Base-by-base conservation (phyloP, 805 yeast species). In the Lipomyces spencermartinsiae region DNA sequence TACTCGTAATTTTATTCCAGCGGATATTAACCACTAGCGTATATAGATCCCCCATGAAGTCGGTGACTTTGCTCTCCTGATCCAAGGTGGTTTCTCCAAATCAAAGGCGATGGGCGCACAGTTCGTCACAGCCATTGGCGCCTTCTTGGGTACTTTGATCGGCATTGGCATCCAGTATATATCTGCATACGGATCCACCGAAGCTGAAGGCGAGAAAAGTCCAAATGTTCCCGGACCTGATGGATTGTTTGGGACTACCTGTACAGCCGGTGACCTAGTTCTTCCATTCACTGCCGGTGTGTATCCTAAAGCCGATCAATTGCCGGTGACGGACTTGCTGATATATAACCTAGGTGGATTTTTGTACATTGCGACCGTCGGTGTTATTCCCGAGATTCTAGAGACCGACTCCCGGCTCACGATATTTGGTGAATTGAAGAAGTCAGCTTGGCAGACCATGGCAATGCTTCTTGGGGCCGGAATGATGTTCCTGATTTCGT, bases 61-160 rank as follows among this genome's bases (percentile, higher is more conserved):
- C 69, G 93, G 94, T 59, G 95, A 90, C 75, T 90, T 88, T 78
- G 93, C 93, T 0, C 79, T 90, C 33, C 79, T 90, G 68, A 84
- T 88, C 69, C 87, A 87, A 73, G 88, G 89, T 29, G 94, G 94
- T 0, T 85, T 87, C 71, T 81, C 90, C 25, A 87, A 87, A 77
- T 78, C 85, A 77, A 86, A 86, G 70, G 92, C 92, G 1, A 82
- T 89, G 83, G 83, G 82, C 63, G 86, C 91, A 0, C 93, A 90
- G 77, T 82, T 88, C 63, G 73, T 88, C 43, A 88, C 93, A 2
- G 88, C 90, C 0, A 66, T 83, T 29, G 92, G 92, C 43, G 89
- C 91, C 0, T 83, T 83, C 61, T 58, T 86, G 59, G 95, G 95
- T 9, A 86, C 93, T 0, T 77, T 87, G 25, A 78, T 87, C 58